Base-by-base conservation (phyloP, 305 asterid genomes). In the Fraxinus sp. region DNA sequence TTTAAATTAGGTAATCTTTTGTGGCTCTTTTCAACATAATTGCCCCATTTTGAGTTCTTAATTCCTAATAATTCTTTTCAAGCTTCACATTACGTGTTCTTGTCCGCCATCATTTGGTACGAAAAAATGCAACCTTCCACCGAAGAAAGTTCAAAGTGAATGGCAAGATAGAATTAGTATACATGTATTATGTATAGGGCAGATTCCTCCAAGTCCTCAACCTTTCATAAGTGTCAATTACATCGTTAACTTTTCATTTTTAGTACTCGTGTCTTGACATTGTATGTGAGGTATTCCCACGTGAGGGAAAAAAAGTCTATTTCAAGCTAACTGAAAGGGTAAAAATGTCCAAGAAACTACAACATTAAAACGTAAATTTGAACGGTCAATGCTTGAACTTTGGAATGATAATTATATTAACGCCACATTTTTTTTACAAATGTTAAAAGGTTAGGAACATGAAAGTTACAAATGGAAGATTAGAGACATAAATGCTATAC, bases 21-120 rank as follows among this genome's bases (percentile, higher is more conserved):
- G 55, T 36, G 83, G 75, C 35, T 46, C 4, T 2, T 35, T 22
- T 83, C 36, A 86, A 84, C 89, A 85, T 14, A 77, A 86, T 55
- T 85, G 85, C 82, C 91, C 89, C 88, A 86, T 89, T 44, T 55
- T 64, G 36, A 68, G 74, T 76, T 44, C 28, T 49, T 46, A 70
- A 78, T 35, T 84, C 79, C 59, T n/a, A 74, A 46, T 55, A 66
- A n/a, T 79, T 62, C 66, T 76, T 86, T 88, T 83, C 79, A 86
- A 80, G 84, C 86, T 86, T 84, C 77, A 55, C 81, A 86, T 85
- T 80, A 72, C 85, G 89, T 82, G 83, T 78, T 88, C 77, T 32
- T 87, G 92, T 84, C 88, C 83, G 89, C 86, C 88, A 91, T 91
- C 80, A 90, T 90, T 89, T 77, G 74, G 84, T 41, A 74, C 78